Percentiles rank a stretch among this genome's conserved stretches.
Evolutionary conservation across 805 yeast species (phyloP).

Genomic region (Myxozyma mucilagina): DNA sequence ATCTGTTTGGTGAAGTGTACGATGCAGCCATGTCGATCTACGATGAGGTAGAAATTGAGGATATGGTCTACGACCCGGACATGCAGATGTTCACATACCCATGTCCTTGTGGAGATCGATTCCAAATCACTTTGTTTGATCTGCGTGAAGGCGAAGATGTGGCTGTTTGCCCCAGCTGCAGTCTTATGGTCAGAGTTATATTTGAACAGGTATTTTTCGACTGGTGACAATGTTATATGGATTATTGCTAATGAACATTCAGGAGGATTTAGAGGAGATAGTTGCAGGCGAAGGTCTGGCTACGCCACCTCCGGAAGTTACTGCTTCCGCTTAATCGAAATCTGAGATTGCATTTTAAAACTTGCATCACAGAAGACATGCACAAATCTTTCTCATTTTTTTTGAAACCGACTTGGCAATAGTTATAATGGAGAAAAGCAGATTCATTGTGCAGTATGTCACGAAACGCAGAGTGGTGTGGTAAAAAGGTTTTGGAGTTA

Average conservation of each 20-base stretch:
- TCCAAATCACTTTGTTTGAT: constrained; percentile 78
- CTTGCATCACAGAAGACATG: neutral
- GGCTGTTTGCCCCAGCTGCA: constrained; percentile 96
- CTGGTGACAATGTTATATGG: neutral
- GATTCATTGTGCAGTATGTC: no score
- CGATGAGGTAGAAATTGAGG: constrained; percentile 96
- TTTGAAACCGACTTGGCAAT: no score
- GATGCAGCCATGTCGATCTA: constrained; percentile 49
- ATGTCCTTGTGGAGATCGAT: constrained; percentile 97
- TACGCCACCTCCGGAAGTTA: no score
- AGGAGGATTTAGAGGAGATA: no score
- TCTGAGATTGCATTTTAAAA: no score
- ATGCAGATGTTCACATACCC: constrained; percentile 87
- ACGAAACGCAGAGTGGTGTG: no score
- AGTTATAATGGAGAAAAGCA: no score
- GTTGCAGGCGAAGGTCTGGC: no score
- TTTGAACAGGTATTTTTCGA: constrained; percentile 57
- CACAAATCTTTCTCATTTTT: neutral
- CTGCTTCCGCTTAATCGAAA: no score
- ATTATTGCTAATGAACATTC: neutral
- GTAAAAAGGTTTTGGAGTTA: no score
- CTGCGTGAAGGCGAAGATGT: constrained; percentile 86
- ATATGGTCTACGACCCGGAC: constrained; percentile 85
- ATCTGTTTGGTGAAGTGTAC: neutral
- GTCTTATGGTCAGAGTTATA: constrained; percentile 87